These are phyloP conservation scores for Stemphylium lycopersici DNA, from an alignment of 2,329 filamentous ascomycete genomes.

Conservation along the genomic window DNA sequence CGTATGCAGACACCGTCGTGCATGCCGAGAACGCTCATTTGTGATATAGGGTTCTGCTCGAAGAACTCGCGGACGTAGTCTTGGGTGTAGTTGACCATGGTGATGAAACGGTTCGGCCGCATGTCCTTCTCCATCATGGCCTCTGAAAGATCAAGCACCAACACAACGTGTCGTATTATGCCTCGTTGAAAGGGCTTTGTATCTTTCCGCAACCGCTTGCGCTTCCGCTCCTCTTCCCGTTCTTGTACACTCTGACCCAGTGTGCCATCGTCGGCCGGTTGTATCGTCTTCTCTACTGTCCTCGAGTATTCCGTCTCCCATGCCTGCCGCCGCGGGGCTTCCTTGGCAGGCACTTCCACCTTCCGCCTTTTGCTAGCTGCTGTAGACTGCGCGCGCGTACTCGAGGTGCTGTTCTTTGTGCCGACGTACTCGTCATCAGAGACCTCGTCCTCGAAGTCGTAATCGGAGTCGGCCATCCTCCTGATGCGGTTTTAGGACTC, in stretches of 20 bases:
- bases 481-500: background rate
- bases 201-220: conserved; percentile 80
- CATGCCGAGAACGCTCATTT: conserved; percentile 92
- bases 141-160: conserved; percentile 89
- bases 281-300: conserved; percentile 66
- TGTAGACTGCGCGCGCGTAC: conserved; percentile 33
- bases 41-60: conserved; percentile 97
- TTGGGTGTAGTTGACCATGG: conserved; percentile 80
- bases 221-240: conserved; percentile 80
- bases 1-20: conserved; percentile 85
- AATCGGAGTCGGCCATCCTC: conserved; percentile 75
- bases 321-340: conserved; percentile 53
- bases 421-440: conserved; percentile 69
- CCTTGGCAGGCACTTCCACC: conserved; percentile 21
- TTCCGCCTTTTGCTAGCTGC: conserved; percentile 29
- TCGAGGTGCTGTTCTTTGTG: conserved; percentile 40
- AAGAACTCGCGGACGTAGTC: conserved; percentile 95
- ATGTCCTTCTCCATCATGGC: conserved; percentile 97
- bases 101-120: conserved; percentile 82
- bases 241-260: conserved; percentile 75
- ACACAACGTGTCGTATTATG: conserved; percentile 93
- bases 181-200: conserved; percentile 94
- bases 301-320: conserved; percentile 53
- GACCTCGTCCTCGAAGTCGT: conserved; percentile 68
- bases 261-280: conserved; percentile 68